A percentile compares a stretch with the other conserved stretches of the same genome.
These are phyloP conservation scores for Trametes villosa DNA, from an alignment of 768 basidiomycete genomes.

Conservation along the genomic window DNA sequence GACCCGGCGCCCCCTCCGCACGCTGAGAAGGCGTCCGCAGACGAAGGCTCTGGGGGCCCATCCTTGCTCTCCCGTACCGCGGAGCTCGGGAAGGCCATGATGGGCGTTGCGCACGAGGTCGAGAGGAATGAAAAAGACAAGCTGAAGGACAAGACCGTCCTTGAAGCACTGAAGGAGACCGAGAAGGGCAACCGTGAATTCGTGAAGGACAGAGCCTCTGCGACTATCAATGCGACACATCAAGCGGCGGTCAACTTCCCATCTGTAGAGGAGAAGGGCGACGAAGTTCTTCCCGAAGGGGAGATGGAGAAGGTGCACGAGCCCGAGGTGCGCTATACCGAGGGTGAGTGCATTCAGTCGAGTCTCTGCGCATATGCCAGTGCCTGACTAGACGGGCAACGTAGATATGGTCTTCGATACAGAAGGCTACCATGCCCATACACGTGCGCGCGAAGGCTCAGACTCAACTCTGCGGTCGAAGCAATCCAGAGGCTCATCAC, in stretches of 20 bases:
- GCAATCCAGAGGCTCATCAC: conserved; percentile 8
- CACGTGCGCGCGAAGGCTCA: conserved; percentile 32
- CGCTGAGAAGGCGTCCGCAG: conserved; percentile 5
- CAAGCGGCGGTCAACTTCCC: conserved; percentile 31
- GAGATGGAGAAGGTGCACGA: conserved; percentile 41
- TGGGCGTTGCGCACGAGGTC: conserved; percentile 31
- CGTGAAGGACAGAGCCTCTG: conserved; percentile 24
- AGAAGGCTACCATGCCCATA: conserved; percentile 73
- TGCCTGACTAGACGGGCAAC: neutral
- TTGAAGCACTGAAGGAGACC: conserved; percentile 25
- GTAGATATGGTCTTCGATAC: conserved; percentile 81
- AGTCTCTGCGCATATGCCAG: neutral
- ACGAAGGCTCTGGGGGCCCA: conserved; percentile 1
- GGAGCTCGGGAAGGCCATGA: conserved; percentile 34
- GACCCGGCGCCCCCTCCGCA: conserved; percentile 1
- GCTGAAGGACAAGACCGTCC: conserved; percentile 30
- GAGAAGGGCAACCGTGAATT: conserved; percentile 18
- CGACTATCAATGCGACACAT: conserved; percentile 26
- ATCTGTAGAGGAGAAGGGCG: conserved; percentile 31
- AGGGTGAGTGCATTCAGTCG: conserved; percentile 42
- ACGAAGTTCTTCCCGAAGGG: conserved; percentile 54
- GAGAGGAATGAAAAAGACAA: conserved; percentile 33
- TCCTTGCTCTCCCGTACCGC: conserved; percentile 31
- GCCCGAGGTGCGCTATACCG: conserved; percentile 53
- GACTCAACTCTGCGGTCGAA: conserved; percentile 31